Evolutionary conservation across 805 yeast genomes (phyloP).

Genomic region (Sugiyamaella smithiae): DNA sequence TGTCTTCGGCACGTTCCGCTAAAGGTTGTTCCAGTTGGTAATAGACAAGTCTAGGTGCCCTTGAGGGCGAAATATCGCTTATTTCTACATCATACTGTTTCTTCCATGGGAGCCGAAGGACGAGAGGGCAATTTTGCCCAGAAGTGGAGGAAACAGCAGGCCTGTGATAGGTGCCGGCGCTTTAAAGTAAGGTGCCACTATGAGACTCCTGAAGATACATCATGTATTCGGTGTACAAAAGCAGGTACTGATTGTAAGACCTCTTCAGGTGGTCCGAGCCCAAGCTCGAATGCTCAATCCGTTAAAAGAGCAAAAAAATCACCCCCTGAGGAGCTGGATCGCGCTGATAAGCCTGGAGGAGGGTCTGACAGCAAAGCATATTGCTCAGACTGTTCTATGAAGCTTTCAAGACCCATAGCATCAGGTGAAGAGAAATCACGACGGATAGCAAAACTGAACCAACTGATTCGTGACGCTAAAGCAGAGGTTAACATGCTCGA

Average conservation of each 20-base stretch:
- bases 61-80: too few relatives aligned
- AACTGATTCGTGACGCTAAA: background rate
- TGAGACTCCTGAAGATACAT: conserved; percentile 13
- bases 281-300: background rate
- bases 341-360: background rate
- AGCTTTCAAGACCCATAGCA: background rate
- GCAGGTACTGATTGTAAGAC: conserved; percentile 18
- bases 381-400: background rate
- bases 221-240: conserved; percentile 24
- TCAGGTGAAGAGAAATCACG: background rate
- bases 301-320: background rate
- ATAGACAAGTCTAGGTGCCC: too few relatives aligned
- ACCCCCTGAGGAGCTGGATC: background rate
- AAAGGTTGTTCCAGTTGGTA: too few relatives aligned
- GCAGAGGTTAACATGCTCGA: background rate
- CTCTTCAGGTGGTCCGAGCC: background rate
- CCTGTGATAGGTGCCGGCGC: conserved; percentile 24
- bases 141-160: conserved; percentile 23
- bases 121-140: conserved; percentile 10
- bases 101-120: too few relatives aligned
- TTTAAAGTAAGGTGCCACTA: conserved; percentile 25
- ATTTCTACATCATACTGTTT: too few relatives aligned
- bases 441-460: background rate
- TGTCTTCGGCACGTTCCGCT: too few relatives aligned
- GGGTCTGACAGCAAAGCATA: background rate